Evolutionary conservation across 805 yeast genomes (phyloP).

Genomic region (Kodamaea hsintzibuensis): DNA sequence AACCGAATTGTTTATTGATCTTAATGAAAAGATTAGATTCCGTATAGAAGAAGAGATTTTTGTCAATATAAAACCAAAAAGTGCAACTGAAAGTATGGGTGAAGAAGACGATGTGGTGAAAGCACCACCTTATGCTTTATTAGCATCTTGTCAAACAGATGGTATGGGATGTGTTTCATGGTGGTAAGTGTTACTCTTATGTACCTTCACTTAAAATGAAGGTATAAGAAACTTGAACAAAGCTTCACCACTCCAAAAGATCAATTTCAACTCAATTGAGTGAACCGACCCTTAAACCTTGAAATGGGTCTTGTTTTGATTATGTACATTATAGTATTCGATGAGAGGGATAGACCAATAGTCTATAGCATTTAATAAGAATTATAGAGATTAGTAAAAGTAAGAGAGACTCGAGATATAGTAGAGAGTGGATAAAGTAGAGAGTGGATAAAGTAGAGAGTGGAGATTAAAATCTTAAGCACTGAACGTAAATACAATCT

Average conservation of each 20-base stretch:
- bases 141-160: constrained; percentile 91
- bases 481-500: no score
- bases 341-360: not conserved
- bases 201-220: not conserved
- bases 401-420: no score
- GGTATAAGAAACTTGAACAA: not conserved
- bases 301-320: not conserved
- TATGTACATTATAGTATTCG: not conserved
- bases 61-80: constrained; percentile 77
- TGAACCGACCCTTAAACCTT: not conserved
- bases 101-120: constrained; percentile 35
- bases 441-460: no score
- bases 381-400: no score
- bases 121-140: constrained; percentile 77
- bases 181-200: constrained; percentile 63
- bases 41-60: constrained; percentile 89
- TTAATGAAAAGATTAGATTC: constrained; percentile 88
- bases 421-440: no score
- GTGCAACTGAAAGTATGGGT: constrained; percentile 54
- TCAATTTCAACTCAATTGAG: not conserved
- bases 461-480: no score
- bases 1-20: constrained; percentile 77
- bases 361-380: not conserved
- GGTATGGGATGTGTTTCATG: constrained; percentile 96
- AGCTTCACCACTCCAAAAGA: not conserved